Conservation (phyloP, 2,329 filamentous ascomycete genomes). For the Beauveria asiatica region DNA sequence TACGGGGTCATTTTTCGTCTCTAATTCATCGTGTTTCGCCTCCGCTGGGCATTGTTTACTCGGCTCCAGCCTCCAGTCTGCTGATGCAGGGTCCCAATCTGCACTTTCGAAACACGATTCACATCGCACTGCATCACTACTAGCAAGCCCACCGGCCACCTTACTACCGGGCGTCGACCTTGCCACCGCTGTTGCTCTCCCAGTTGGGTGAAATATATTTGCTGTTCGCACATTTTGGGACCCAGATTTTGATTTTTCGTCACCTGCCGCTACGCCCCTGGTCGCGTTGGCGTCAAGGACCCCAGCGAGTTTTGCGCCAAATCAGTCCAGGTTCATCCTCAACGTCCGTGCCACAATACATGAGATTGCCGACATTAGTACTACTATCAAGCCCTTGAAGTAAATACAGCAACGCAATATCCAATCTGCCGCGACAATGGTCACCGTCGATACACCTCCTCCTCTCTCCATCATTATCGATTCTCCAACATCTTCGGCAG, state of each 20-base stretch:
- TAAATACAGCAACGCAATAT: neutral
- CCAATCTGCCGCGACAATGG: neutral
- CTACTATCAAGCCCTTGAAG: neutral
- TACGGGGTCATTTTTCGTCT: neutral
- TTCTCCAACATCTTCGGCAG: neutral
- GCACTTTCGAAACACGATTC: slow-evolving; percentile 9
- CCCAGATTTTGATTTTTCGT: neutral
- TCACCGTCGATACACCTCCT: neutral
- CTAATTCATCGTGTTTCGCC: neutral
- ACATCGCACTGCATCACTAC: neutral
- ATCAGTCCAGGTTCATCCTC: neutral
- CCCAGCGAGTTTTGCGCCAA: neutral
- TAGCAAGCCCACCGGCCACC: neutral
- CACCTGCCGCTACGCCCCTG: neutral
- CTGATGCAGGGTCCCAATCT: slow-evolving; percentile 2
- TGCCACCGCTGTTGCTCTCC: neutral
- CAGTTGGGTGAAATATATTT: neutral
- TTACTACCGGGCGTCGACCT: neutral
- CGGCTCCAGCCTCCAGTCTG: slow-evolving; percentile 1
- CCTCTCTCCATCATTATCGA: slow-evolving; percentile 7
- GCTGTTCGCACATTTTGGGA: neutral
- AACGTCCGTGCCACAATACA: slow-evolving; percentile 8
- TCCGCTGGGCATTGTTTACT: neutral
- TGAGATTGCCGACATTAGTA: neutral
- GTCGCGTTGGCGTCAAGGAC: neutral